phyloP scores from a whole-genome alignment of 441 rosid species.

The Pelargonium myrrhifolium region DNA sequence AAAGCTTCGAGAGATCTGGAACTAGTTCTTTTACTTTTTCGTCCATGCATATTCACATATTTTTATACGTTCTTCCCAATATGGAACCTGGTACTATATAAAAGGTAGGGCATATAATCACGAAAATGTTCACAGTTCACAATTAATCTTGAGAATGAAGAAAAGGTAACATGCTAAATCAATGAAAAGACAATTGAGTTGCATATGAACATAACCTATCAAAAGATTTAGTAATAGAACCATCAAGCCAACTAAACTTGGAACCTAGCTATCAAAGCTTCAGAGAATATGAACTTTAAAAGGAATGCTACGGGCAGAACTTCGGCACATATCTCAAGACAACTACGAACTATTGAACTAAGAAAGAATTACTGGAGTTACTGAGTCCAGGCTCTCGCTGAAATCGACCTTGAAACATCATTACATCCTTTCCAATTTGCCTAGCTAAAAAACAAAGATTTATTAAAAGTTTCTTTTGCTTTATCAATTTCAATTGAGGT shows the following conservation, averaged over 20 bases:
- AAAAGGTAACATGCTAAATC: not conserved
- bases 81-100: not conserved
- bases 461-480: not conserved
- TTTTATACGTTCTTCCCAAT: not conserved
- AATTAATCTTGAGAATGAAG: not conserved
- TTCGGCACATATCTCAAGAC: not conserved
- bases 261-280: too few species aligned
- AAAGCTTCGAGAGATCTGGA: not conserved
- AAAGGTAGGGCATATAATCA: not conserved
- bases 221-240: too few species aligned
- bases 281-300: not conserved
- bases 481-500: not conserved
- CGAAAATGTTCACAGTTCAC: not conserved
- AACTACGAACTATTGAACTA: not conserved
- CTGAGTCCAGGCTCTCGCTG: not conserved
- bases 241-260: too few species aligned
- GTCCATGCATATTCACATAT: not conserved
- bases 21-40: not conserved
- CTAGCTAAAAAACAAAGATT: not conserved
- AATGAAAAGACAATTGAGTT: not conserved
- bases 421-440: not conserved
- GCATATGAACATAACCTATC: not conserved
- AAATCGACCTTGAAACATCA: not conserved
- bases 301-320: not conserved
- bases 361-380: slow-evolving; percentile 1